Evolutionary conservation across 805 yeast genomes (phyloP), one percentile per base, ranked within the genome.

Genomic region (Yamadazyma nakazawae): DNA sequence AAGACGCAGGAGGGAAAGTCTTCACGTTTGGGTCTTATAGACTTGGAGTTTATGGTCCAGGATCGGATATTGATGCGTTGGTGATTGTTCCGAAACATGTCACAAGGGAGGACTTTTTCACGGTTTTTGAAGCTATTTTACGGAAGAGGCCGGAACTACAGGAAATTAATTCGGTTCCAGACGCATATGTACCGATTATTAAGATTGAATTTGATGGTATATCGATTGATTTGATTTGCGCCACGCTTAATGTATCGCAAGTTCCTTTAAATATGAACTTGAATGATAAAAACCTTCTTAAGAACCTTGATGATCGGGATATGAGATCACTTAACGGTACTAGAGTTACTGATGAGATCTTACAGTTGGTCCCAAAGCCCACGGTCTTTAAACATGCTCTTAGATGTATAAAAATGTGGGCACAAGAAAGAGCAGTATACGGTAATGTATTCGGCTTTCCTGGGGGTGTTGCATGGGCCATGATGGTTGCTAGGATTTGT

Each of bases 401-500:
- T 48, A 74, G 99, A 53, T 91, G 96, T 13, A 87, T 94, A 53
- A 94, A 94, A 65, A 74, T 94, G 59, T 94, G 99, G 99, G 99
- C 99, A 0, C 92, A 90, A 61, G 81, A 90, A 58, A 77, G 98
- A 42, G 98, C 97, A 0, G 80, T 94, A 13, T 94, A 94, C 67
- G 97, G 88, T 6, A 94, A 94, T 61, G 85, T 94, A 38, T 88
- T 85, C 76, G 99, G 99, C 0, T 94, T 92, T 67, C 99, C 98
- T 0, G 99, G 99, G 59, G 99, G 99, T 66, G 99, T 94, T 41
- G 99, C 99, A 1, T 94, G 99, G 99, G 99, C 99, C 0, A 94
- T 94, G 97, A 66, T 94, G 35, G 97, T 91, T n/a, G 99, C 98
- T 1, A 77, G 99, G 57, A 89, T 94, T 25, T 94, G 99, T 66